Conservation (phyloP, 129 eudicot species). For the Calendula officinalis region DNA sequence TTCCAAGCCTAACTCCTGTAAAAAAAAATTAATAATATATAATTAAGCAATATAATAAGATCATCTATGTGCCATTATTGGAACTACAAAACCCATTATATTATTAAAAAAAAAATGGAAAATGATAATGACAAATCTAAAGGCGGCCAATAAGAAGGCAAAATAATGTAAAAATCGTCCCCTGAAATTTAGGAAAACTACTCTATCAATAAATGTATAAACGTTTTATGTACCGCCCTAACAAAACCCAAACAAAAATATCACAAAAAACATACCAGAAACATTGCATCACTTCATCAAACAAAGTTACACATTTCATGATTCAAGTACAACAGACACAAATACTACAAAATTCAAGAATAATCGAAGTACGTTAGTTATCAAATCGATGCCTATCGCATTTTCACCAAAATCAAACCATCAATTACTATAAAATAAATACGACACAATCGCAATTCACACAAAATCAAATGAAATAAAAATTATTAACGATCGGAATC, state of each 20-base stretch:
- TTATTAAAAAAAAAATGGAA: not conserved
- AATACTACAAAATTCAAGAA: not conserved
- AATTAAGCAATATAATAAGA: slow-evolving; percentile 17
- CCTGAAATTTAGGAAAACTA: too few species aligned
- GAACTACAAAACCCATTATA: slow-evolving; percentile 9
- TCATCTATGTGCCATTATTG: slow-evolving; percentile 24
- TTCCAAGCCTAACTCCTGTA: slow-evolving; percentile 84
- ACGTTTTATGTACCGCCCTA: too few species aligned
- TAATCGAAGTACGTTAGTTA: not conserved
- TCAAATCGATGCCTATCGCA: slow-evolving; percentile 1
- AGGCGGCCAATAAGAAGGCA: too few species aligned
- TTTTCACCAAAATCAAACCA: slow-evolving; percentile 14
- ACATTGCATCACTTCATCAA: slow-evolving; percentile 20
- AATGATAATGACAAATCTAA: too few species aligned
- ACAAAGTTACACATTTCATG: not conserved
- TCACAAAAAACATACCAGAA: not conserved
- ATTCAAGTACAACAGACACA: not conserved
- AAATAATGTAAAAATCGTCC: too few species aligned
- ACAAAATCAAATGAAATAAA: not conserved
- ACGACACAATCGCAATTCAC: not conserved
- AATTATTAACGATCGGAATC: not conserved
- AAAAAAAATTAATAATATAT: slow-evolving; percentile 12
- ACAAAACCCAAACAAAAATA: too few species aligned
- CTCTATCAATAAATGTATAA: too few species aligned
- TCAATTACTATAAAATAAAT: not conserved